A percentile compares a stretch with the other conserved stretches of the same genome.
Conservation (phyloP, 768 basidiomycete genomes). For the Daedaleopsis sinensis region DNA sequence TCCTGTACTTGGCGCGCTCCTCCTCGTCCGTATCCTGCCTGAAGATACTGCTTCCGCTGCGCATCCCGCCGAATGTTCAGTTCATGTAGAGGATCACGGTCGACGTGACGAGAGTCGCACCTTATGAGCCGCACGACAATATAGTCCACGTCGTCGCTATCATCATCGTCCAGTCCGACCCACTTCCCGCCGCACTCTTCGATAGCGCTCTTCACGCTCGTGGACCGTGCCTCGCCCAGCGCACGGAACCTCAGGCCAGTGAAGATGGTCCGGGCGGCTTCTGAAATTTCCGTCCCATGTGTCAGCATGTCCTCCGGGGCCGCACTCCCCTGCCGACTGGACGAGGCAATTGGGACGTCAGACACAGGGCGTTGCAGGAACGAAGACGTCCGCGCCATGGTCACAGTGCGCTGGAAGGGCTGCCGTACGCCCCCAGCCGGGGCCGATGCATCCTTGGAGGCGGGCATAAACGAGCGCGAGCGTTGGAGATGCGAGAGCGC, state of each 20-base stretch:
- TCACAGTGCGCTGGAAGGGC: slow-evolving; percentile 18
- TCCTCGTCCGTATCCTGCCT: slow-evolving; percentile 52
- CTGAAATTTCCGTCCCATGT: slow-evolving; percentile 8
- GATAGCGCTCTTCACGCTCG: slow-evolving; percentile 60
- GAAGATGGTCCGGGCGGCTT: slow-evolving; percentile 45
- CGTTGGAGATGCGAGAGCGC: slow-evolving; percentile 66
- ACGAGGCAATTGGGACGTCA: slow-evolving; percentile 18
- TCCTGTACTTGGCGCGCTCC: slow-evolving; percentile 64
- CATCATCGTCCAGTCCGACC: slow-evolving; percentile 43
- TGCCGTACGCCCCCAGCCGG: slow-evolving; percentile 8
- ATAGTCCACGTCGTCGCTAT: slow-evolving; percentile 57
- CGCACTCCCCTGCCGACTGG: slow-evolving; percentile 2
- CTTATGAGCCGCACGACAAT: slow-evolving; percentile 76
- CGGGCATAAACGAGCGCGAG: slow-evolving; percentile 64
- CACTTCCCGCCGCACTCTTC: slow-evolving; percentile 60
- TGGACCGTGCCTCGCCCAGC: slow-evolving; percentile 67
- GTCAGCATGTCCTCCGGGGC: slow-evolving; percentile 1
- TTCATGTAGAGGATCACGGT: background rate
- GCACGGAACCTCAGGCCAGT: slow-evolving; percentile 57
- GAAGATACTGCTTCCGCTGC: slow-evolving; percentile 73
- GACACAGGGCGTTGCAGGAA: slow-evolving; percentile 7
- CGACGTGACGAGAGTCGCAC: slow-evolving; percentile 39
- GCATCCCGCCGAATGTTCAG: background rate
- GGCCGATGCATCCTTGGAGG: slow-evolving; percentile 35
- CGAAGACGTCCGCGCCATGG: slow-evolving; percentile 6